Base-by-base conservation (phyloP, 2,329 filamentous ascomycete genomes). In the Acrocalymma vagum region DNA sequence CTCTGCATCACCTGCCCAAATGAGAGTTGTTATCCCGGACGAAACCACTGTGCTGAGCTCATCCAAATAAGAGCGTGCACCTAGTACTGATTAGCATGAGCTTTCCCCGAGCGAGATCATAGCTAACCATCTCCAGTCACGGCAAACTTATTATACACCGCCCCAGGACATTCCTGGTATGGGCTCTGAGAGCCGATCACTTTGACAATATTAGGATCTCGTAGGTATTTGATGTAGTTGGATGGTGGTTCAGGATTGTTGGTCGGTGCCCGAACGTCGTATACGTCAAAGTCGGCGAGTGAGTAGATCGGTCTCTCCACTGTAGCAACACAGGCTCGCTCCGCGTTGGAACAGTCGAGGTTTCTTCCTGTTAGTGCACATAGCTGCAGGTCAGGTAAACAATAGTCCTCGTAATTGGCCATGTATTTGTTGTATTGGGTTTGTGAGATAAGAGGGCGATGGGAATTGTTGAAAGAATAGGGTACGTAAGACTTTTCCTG, bases 161-260 rank as follows among this genome's bases (percentile, higher is more conserved):
- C 59, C 47, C 58, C 75, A 50, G 71, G 75, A 22, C 63, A 69
- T 6, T 68, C 63, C n/a, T 77, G 76, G 67, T 78, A 86, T 54
- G 83, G 84, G 32, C 72, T 73, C 52, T 70, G 77, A 0, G 79
- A 81, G 7, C 82, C 81, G 29, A 85, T 77, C 0, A 79, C 79
- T 9, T 67, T 62, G 48, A 79, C 77, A 1, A 83, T 72, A 6
- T 64, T 51, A 0, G 74, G 62, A 1, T 69, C 71, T 60, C 82
- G 82, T 24, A 85, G 72, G 60, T 83, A 85, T 13, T 72, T 69
- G 14, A 67, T 58, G 55, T 78, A 84, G 59, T 77, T 80, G 0
- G 55, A 48, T 45, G 78, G 75, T 2, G 81, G 81, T 58, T 84
- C 83, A 0, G 79, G 78, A 55, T 83, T 77, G 1, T 77, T 74